Evolutionary conservation across 495 filamentous ascomycete genomes (phyloP), one percentile per base, ranked within the genome.

Genomic region (Trichocladium uniseriatum): DNA sequence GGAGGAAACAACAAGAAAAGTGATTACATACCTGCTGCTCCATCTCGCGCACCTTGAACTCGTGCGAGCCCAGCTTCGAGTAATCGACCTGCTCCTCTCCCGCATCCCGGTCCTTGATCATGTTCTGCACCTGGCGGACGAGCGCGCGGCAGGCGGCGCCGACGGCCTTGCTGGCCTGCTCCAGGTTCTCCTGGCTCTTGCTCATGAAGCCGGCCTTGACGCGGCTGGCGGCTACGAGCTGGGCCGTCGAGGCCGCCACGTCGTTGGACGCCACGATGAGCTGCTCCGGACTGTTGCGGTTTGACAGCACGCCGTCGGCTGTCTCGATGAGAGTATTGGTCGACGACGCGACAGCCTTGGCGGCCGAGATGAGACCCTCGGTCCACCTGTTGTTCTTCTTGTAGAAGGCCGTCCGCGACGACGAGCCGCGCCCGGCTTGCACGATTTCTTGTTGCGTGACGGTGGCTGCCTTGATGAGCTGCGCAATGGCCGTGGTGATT

Each of bases 41-140:
- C 94, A 98, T 98, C 74, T 98, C 89, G 60, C 83, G 78, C 13
- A 95, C 88, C 74, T 98, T 98, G 75, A 98, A 96, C 72, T 97
- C 92, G 68, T 95, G 89, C 42, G 83, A 78, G 57, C 86, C 88
- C 31, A 97, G 70, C 66, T 86, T 86, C 0, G 76, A 71, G 65
- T 96, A 98, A 64, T 98, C 90, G 27, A 92, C 80, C n/a, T 74
- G 71, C 28, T 95, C 94, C 19, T 90, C 88, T 14, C 86, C 90
- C 55, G 74, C 75, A 65, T 86, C 83, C 56, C 84, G 81, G 65
- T 92, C 81, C 59, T 83, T 79, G 65, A 98, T 96, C 69, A 97
- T 95, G 50, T 74, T 75, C 72, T 96, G 94, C 44, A 97, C 92
- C 69, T 96, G 94, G 54, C 88, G 76, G 34, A 97, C 92, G 15